A percentile compares a stretch with the other conserved stretches of the same genome.
These are phyloP conservation scores for Pichia terricola DNA, from an alignment of 1,139 yeast species.

Conservation along the genomic window DNA sequence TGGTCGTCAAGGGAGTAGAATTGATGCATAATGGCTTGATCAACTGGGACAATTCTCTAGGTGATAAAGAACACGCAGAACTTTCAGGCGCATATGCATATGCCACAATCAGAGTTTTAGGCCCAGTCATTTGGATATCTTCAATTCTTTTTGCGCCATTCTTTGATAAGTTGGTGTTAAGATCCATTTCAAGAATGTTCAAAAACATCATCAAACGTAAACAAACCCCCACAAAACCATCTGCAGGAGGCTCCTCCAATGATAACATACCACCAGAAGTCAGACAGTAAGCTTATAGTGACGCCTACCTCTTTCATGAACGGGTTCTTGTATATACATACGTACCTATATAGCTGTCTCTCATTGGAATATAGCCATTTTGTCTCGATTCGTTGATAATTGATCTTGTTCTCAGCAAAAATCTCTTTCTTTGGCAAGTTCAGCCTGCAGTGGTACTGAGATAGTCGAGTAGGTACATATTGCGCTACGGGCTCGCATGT, in stretches of 20 bases:
- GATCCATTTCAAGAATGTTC: constrained; percentile 38
- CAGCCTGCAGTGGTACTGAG: too few species aligned
- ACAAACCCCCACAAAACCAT: not conserved
- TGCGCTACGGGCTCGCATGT: too few species aligned
- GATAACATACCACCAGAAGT: constrained; percentile 5
- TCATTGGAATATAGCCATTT: too few species aligned
- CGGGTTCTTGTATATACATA: too few species aligned
- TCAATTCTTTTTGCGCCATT: constrained; percentile 59
- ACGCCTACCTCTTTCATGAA: not conserved
- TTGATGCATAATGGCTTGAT: constrained; percentile 42
- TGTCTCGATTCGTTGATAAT: too few species aligned
- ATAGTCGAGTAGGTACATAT: too few species aligned
- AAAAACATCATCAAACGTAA: constrained; percentile 18
- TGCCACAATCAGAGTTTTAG: constrained; percentile 55
- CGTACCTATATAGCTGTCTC: too few species aligned
- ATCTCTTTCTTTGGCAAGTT: too few species aligned
- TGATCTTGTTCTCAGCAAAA: too few species aligned
- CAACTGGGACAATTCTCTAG: constrained; percentile 23
- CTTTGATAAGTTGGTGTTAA: constrained; percentile 48
- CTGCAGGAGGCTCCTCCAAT: not conserved
- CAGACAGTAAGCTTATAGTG: not conserved
- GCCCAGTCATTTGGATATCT: constrained; percentile 22
- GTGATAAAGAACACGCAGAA: constrained; percentile 48
- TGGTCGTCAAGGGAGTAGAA: constrained; percentile 51
- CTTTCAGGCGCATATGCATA: constrained; percentile 83